Base-by-base conservation (phyloP, 345 rosid species). In the Melaleuca quinquenervia region DNA sequence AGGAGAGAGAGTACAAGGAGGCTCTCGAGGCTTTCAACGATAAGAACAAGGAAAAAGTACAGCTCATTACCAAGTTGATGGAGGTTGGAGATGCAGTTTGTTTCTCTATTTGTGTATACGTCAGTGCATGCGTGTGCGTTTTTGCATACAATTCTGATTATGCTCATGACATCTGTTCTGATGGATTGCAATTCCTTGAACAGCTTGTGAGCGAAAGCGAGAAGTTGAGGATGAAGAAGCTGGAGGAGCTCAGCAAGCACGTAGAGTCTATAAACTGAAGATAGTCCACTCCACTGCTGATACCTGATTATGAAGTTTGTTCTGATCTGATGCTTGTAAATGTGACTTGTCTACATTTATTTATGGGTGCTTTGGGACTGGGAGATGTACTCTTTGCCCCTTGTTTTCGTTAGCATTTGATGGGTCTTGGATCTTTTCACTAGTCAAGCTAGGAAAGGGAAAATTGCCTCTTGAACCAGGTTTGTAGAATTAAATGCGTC, bases 1-100 rank as follows among this genome's bases (percentile, higher is more conserved):
- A 91, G 91, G 93, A 91, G 84, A 91, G 86, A 83, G 93, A 91
- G 86, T 91, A 90, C 88, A 91, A 85, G 85, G 93, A 91, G 86
- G 90, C 85, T 50, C 89, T 91, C 6, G 93, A 91, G 82, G 87
- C 90, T 48, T 91, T 90, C 85, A 91, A 90, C 76, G 91, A 91
- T 49, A 91, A 90, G 89, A 91, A 85, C 83, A 91, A 90, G 84
- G 93, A 91, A 84, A 91, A 88, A 87, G 84, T 87, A 75, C 91
- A 90, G 85, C 89, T 91, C 52, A 83, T 91, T 74, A 85, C 90
- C 88, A 91, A 90, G 85, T 83, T 91, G 78, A 78, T 87, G 90
- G 93, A 91, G 91, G 93, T 91, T 83, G 78, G 88, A 26, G 50
- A 82, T 56, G 32, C n/a, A 32, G 49, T 11, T 36, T 36, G 51